Conservation (phyloP, 768 basidiomycete species). For the Mycena alexandri region DNA sequence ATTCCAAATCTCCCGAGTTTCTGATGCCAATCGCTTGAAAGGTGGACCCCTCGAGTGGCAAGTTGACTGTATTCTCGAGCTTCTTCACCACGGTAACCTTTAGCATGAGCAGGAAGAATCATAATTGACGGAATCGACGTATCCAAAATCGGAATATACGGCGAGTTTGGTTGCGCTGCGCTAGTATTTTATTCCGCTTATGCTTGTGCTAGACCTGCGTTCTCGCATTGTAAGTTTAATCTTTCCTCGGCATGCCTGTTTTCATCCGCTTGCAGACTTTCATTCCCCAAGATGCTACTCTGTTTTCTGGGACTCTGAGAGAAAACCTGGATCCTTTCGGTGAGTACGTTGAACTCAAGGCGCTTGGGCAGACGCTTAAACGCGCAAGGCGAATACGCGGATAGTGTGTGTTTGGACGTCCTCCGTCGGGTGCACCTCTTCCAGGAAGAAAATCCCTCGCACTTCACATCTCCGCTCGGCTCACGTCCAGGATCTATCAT, state of each 20-base stretch:
- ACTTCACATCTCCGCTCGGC: no score
- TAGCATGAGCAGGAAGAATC: conserved; percentile 36
- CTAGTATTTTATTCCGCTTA: not conserved
- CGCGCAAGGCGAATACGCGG: conserved; percentile 69
- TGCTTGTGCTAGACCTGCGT: conserved; percentile 22
- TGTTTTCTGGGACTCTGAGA: conserved; percentile 81
- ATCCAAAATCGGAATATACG: conserved; percentile 85
- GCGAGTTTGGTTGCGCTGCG: conserved; percentile 50
- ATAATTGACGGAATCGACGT: conserved; percentile 89
- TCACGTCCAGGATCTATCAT: no score
- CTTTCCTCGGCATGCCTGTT: no score
- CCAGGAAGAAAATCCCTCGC: conserved; percentile 48
- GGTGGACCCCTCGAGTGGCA: conserved; percentile 53
- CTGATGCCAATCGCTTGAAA: not conserved
- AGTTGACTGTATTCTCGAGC: no score
- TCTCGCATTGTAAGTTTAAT: conserved; percentile 24
- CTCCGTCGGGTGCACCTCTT: conserved; percentile 78
- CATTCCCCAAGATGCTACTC: conserved; percentile 79
- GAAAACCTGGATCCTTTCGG: conserved; percentile 84
- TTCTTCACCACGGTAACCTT: no score
- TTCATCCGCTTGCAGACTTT: conserved; percentile 66
- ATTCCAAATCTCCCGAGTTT: not conserved
- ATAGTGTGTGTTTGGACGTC: conserved; percentile 83
- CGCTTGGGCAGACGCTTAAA: conserved; percentile 46
- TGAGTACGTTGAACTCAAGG: conserved; percentile 42